Base-by-base conservation (phyloP, 495 filamentous ascomycete species). In the Cercophora newfieldiana region DNA sequence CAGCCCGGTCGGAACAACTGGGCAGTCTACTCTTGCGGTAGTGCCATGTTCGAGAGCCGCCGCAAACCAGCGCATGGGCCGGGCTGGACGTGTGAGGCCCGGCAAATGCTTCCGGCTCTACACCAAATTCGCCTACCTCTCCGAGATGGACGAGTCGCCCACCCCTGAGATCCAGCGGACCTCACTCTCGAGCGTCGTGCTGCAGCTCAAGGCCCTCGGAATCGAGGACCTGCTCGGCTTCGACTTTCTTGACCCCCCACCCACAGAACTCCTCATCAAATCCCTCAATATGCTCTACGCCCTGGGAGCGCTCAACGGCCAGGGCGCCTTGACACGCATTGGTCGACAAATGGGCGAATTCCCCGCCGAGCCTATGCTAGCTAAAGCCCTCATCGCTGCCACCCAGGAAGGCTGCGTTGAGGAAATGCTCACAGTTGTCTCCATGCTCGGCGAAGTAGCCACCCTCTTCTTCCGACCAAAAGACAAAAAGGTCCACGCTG, bases 311-410 rank as follows among this genome's bases (percentile, higher is more conserved):
- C 82, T 99, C 37, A 97, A 97, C 74, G 89, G 94, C 72, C 88
- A 89, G 55, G 95, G 95, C 54, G 91, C 93, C 49, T 85, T 99
- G 51, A 98, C 95, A 18, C 94, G 95, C 74, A 83, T 96, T 22
- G 95, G 95, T 3, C 86, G 96, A 2, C 92, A 97, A 74, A 97
- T 98, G 93, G 92, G 94, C 24, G 93, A 98, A 76, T 96, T 99
- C 75, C 95, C 95, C 0, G 92, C 92, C 6, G 93, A 97, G 59
- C 93, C 93, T 0, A 96, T 95, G 92, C 85, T 97, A 8, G 92
- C 95, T 57, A 95, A 93, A 74, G 85, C 92, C 2, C 90, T 98
- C 61, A 89, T 99, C n/a, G 92, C 93, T 0, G 91, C 95, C 2
- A 90, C 92, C 69, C 87, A 90, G 53, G 89, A 93, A 67, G 91